Base-by-base conservation (phyloP, 345 rosid genomes). In the Lumnitzera racemosa region DNA sequence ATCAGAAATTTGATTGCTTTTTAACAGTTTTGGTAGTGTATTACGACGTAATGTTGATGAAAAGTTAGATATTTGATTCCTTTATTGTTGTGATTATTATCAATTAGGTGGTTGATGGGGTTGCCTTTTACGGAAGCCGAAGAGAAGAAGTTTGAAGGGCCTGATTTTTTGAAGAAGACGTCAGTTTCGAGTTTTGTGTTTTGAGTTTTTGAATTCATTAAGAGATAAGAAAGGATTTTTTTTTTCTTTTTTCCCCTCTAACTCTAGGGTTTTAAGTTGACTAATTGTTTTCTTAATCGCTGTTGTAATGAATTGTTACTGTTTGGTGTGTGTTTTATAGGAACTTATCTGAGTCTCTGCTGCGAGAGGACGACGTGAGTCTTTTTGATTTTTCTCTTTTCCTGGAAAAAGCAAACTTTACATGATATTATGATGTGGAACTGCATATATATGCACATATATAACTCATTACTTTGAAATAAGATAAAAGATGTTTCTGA, bases 291-390 rank as follows among this genome's bases (percentile, higher is more conserved):
- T 27, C 31, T 27, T 1, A 27, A 27, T 27, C 43, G 11, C 11
- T 36, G 43, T 9, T 7, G 10, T 36, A 36, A 36, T 36, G 43
- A 9, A 36, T 36, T 36, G 43, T 36, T 36, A 7, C 1, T 36
- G 43, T 9, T 36, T 36, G 43, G 43, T 36, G 43, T 36, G 43
- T 36, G 43, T 36, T 51, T 20, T 24, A 24, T 80, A 88, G 96
- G 73, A 76, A 52, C 54, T 52, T 88, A 74, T 80, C 89, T 6
- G 96, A 91, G 67, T 81, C 88, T 15, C 47, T 84, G 64, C 83
- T 86, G 31, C 80, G 98, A 71, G 91, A 81, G 63, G 96, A 91
- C 66, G 98, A 88, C 72, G 98, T 88, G 79, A 76, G 86, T 84
- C 68, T 17, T 46, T 58, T 49, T 46, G 5, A 10, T 11, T 59